Conservation (phyloP, 1,139 yeast species). For the Trichomonascaceae sp. region DNA sequence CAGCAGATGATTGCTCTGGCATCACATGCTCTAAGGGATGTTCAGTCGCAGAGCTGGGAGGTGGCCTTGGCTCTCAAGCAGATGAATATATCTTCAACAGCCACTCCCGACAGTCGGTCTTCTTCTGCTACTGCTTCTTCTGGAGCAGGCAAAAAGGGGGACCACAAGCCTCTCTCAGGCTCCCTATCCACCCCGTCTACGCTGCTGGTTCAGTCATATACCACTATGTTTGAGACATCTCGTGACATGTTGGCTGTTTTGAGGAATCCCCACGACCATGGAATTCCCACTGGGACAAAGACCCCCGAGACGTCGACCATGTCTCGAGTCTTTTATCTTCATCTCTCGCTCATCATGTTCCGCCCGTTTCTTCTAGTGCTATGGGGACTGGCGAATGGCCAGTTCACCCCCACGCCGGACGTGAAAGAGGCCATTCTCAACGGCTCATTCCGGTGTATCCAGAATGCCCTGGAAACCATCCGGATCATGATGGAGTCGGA, state of each 20-base stretch:
- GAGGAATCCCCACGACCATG: not conserved
- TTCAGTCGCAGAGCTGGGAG: not conserved
- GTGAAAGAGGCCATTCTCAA: not conserved
- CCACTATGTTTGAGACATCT: not conserved
- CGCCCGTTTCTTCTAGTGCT: not conserved
- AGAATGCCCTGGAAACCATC: not conserved
- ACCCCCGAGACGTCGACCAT: not conserved
- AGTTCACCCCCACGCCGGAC: not conserved
- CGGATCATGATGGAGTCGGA: not conserved
- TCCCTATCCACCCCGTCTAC: not conserved
- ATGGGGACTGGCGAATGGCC: not conserved
- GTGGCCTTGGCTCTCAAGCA: not conserved
- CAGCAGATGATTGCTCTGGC: not conserved
- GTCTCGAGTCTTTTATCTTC: not conserved
- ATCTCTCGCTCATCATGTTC: not conserved
- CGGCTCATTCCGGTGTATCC: not conserved
- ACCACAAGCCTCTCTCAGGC: no score
- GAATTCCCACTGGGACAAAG: not conserved
- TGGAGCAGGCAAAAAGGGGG: no score
- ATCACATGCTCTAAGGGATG: not conserved
- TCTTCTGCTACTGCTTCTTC: not conserved
- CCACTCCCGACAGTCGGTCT: not conserved
- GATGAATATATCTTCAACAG: not conserved
- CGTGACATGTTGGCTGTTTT: not conserved
- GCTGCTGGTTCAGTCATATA: not conserved